Base-by-base conservation (phyloP, 2,329 filamentous ascomycete species). In the Fonsecaea erecta region DNA sequence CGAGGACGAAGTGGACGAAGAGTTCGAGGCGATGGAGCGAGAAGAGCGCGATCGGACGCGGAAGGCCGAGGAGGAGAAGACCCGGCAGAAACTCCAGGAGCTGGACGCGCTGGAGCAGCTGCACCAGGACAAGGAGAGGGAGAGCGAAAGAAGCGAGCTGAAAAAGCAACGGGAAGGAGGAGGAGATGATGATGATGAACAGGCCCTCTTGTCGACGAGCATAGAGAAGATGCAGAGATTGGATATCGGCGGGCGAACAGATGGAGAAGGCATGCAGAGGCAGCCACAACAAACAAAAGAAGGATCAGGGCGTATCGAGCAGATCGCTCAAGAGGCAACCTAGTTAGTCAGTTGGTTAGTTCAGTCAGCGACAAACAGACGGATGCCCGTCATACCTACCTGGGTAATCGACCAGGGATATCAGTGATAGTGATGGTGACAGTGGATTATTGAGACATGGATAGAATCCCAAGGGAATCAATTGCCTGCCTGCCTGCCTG, bases 1-100 rank as follows among this genome's bases (percentile, higher is more conserved):
- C 75, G 93, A 97, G 74, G 84, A 74, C 21, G 93, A 96, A 75
- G 86, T 98, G 62, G 93, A 97, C 71, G 90, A 94, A 66, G 94
- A 97, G 79, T 83, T 98, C 53, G 90, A 90, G 70, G 88, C 84
- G 2, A 80, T 99, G 79, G 88, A 93, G 77, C 80, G 75, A 35
- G 82, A 86, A 69, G 80, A 81, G 73, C 84, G 85, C 73, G 83
- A 86, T 63, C 75, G 73, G 65, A 77, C 83, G 64, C 80, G 82
- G 68, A 77, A 82, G 69, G 77, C 83, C 65, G 80, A 83, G 46
- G 84, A 84, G 62, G 75, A 77, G 59, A 78, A 80, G 77, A 73
- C 67, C 77, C 79, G 55, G 77, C 72, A 58, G 58, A 53, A 18
- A 24, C 9, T 61, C 6, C 21, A n/a, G n/a, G 72, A 72, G 60